These are phyloP conservation scores for Ustilago lituana DNA, from an alignment of 1,284 basidiomycete species.

Conservation along the genomic window DNA sequence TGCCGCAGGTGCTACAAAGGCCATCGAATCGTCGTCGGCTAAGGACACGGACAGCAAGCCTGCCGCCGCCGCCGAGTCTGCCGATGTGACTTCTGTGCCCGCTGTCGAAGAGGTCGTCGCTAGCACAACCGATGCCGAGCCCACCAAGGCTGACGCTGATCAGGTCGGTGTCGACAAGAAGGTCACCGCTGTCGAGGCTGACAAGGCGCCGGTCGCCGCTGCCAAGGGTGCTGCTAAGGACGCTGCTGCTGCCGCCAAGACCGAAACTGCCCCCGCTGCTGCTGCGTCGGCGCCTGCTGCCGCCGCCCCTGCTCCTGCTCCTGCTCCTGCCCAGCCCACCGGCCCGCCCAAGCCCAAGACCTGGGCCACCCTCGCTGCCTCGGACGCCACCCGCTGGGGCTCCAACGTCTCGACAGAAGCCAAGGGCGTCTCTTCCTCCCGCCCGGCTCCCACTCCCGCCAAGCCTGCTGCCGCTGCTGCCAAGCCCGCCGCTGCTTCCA, in stretches of 20 bases:
- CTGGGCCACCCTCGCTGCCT: slow-evolving; percentile 66
- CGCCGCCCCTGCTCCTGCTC: slow-evolving; percentile 28
- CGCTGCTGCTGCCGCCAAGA: slow-evolving; percentile 35
- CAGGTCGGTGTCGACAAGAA: slow-evolving; percentile 60
- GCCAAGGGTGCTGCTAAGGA: slow-evolving; percentile 25
- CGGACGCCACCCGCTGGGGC: slow-evolving; percentile 62
- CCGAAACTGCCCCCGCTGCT: slow-evolving; percentile 61
- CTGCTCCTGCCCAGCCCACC: slow-evolving; percentile 58
- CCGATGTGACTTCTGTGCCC: slow-evolving; percentile 9
- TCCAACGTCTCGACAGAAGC: slow-evolving; percentile 57
- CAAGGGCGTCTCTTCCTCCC: slow-evolving; percentile 42
- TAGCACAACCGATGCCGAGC: slow-evolving; percentile 37
- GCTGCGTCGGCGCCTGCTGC: slow-evolving; percentile 67
- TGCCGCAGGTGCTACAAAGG: slow-evolving; percentile 14
- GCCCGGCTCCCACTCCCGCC: slow-evolving; percentile 54
- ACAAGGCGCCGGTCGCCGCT: slow-evolving; percentile 53
- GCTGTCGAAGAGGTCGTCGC: slow-evolving; percentile 26
- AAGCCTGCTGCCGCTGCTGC: slow-evolving; percentile 57
- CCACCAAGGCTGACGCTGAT: slow-evolving; percentile 29
- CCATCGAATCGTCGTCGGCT: slow-evolving; percentile 49
- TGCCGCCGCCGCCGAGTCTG: not conserved
- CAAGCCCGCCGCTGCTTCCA: slow-evolving; percentile 2
- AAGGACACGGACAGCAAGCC: slow-evolving; percentile 13
- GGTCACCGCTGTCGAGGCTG: slow-evolving; percentile 45
- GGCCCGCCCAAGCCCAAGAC: slow-evolving; percentile 64